A percentile compares a stretch with the other conserved stretches of the same genome.
These are phyloP conservation scores for Chaetomium cochliodes DNA, from an alignment of 495 filamentous ascomycete species.

Conservation along the genomic window DNA sequence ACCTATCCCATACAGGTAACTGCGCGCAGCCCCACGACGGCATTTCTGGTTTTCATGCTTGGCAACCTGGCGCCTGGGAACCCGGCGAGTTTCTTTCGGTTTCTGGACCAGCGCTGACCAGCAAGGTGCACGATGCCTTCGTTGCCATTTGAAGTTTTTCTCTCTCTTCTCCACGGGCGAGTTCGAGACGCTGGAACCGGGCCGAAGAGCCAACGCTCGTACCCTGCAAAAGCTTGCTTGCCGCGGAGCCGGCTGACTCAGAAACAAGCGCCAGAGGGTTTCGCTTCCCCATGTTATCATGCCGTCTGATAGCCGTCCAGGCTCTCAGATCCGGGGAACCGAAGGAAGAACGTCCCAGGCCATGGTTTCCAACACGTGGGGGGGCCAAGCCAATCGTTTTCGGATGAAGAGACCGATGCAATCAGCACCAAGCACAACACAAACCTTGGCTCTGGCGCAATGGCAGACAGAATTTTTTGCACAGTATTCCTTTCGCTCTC, in stretches of 20 bases:
- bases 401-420: conserved; percentile 11
- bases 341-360: conserved; percentile 4
- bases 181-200: conserved; percentile 14
- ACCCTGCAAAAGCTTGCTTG: conserved; percentile 5
- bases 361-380: conserved; percentile 14
- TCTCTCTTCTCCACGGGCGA: conserved; percentile 1
- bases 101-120: no score
- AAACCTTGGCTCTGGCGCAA: conserved; percentile 3
- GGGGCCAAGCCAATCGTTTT: conserved; percentile 15
- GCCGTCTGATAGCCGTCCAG: not conserved
- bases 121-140: conserved; percentile 6
- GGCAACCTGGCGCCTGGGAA: not conserved
- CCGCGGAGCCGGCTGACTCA: conserved; percentile 16
- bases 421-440: not conserved
- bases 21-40: not conserved
- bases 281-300: not conserved
- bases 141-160: not conserved
- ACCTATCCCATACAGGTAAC: not conserved
- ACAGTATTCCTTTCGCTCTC: conserved; percentile 11
- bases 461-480: conserved; percentile 12
- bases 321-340: conserved; percentile 7
- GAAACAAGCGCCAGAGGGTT: not conserved
- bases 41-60: conserved; percentile 1
- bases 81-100: not conserved
- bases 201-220: conserved; percentile 19